A percentile compares a stretch with the other conserved stretches of the same genome.
Conservation (phyloP, 768 basidiomycete genomes). For the Lactarius akahatsu region DNA sequence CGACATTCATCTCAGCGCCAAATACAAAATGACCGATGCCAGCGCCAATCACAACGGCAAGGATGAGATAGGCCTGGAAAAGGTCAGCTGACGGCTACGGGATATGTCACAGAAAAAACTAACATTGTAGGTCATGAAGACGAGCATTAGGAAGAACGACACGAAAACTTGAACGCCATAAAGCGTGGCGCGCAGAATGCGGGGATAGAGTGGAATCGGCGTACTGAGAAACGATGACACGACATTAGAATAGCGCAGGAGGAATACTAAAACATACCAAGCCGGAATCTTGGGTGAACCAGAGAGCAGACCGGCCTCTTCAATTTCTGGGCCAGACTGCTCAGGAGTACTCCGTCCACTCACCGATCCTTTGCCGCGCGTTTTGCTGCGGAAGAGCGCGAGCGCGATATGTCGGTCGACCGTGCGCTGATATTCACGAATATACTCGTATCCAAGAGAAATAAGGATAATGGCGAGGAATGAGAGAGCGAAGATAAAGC, state of each 20-base stretch:
- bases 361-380: slow-evolving; percentile 41
- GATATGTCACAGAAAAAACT: slow-evolving; percentile 34
- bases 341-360: slow-evolving; percentile 46
- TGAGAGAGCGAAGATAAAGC: slow-evolving; percentile 58
- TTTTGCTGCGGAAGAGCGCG: slow-evolving; percentile 48
- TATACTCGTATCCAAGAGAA: slow-evolving; percentile 77
- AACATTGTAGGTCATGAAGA: slow-evolving; percentile 97
- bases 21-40: slow-evolving; percentile 80
- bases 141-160: slow-evolving; percentile 90
- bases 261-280: slow-evolving; percentile 43
- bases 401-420: slow-evolving; percentile 61
- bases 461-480: slow-evolving; percentile 63
- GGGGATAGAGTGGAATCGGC: slow-evolving; percentile 49
- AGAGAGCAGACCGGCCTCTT: slow-evolving; percentile 55
- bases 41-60: slow-evolving; percentile 81
- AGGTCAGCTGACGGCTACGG: slow-evolving; percentile 10
- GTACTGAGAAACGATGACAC: slow-evolving; percentile 37
- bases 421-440: slow-evolving; percentile 58
- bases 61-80: slow-evolving; percentile 78
- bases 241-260: not conserved
- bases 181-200: slow-evolving; percentile 59
- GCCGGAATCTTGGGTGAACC: slow-evolving; percentile 43
- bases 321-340: slow-evolving; percentile 38
- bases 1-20: slow-evolving; percentile 60
- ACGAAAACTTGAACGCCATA: slow-evolving; percentile 78